Evolutionary conservation across 306 rosid species (phyloP), one percentile per base, ranked within the genome.

Genomic region (Lathyrus oleraceus): DNA sequence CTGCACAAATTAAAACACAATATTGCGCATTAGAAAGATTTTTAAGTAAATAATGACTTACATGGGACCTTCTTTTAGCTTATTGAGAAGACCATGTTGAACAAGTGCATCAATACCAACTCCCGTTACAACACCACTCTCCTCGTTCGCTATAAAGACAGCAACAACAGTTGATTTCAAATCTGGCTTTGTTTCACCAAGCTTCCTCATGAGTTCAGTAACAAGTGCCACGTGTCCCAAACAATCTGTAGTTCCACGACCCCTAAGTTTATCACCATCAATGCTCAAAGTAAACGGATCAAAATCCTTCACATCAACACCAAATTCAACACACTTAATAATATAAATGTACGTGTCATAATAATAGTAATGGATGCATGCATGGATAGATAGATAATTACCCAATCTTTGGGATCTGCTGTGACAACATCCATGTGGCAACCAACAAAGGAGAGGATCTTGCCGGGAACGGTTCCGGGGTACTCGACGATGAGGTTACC

Each of bases 171-270:
- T 87, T 53, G 93, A 87, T 75, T 88, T 88, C 84, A 93, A 70
- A 44, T 80, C 75, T 1, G 88, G 87, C 70, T 88, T 88, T 10
- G 85, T 77, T 78, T 88, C 75, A 27, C 87, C 97, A 11, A 93
- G 96, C 86, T 77, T 88, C 84, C 40, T 90, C 90, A 93, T 70
- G 67, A 93, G 94, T 76, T 90, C 88, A 6, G 96, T 81, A 49
- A 93, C 81, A 71, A 90, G 95, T 27, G 97, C 98, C 53, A 90
- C 97, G 65, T 88, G 97, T 21, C 98, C 96, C 80, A 93, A 77
- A 81, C 97, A 90, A 78, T 93, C 98, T n/a, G 98, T 88, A 19
- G 98, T 93, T 79, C 97, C 98, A 53, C 94, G 94, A 65, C 96
- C 98, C 27, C 84, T 77, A 42, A 93, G 96, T 70, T 90, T 89